These are phyloP conservation scores for Phaeotremella skinneri DNA, from an alignment of 768 basidiomycete genomes.

Conservation along the genomic window DNA sequence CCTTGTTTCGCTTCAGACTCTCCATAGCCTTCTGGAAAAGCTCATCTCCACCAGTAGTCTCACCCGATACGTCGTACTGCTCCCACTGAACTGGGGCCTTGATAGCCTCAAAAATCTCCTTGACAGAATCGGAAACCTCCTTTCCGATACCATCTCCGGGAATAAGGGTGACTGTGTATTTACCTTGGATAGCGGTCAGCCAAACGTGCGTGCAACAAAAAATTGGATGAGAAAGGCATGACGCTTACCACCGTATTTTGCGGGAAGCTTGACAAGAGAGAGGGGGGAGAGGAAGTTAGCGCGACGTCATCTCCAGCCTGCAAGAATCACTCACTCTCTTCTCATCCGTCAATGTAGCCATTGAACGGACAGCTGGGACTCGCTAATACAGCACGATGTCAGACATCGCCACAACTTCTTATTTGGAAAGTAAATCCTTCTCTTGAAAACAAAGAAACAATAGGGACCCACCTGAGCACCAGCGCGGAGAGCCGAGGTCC, in stretches of 20 bases:
- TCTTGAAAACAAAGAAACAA: background rate
- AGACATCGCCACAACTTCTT: too few species aligned
- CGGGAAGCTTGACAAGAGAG: conserved; percentile 33
- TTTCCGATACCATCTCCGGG: conserved; percentile 97
- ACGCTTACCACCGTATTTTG: conserved; percentile 48
- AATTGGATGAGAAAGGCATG: background rate
- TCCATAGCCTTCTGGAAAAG: conserved; percentile 98
- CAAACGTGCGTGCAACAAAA: background rate
- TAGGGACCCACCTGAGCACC: background rate
- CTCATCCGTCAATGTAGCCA: conserved; percentile 38
- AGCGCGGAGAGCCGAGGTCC: conserved; percentile 13
- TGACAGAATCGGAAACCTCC: conserved; percentile 97
- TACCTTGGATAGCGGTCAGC: conserved; percentile 23
- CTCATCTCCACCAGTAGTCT: conserved; percentile 88
- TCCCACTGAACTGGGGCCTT: conserved; percentile 99
- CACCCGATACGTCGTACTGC: conserved; percentile 94
- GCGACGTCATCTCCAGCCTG: background rate
- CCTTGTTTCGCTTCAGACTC: conserved; percentile 92
- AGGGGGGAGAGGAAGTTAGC: background rate
- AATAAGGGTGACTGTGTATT: conserved; percentile 75
- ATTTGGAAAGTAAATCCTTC: too few species aligned
- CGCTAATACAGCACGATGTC: too few species aligned
- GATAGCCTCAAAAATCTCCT: conserved; percentile 95
- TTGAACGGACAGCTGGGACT: conserved; percentile 25
- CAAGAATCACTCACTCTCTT: conserved; percentile 26